Evolutionary conservation across 2,329 filamentous ascomycete genomes (phyloP).

Genomic region (Arthroderma uncinatum): DNA sequence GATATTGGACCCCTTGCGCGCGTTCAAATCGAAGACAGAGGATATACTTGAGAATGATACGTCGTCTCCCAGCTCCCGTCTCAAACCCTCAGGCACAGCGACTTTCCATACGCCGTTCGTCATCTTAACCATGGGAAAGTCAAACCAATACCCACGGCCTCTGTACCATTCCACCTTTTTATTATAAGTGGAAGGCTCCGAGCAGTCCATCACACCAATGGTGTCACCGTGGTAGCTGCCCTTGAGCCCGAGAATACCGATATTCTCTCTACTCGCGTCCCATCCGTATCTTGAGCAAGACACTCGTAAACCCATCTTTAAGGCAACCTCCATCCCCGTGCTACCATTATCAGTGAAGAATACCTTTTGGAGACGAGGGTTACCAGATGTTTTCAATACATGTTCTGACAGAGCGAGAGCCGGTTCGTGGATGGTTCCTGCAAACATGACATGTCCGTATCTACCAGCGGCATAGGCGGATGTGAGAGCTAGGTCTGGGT

Average conservation of each 20-base stretch:
- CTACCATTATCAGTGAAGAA: constrained; percentile 81
- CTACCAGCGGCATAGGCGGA: constrained; percentile 72
- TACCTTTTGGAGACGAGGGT: constrained; percentile 55
- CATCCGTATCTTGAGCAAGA: constrained; percentile 56
- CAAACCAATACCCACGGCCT: constrained; percentile 69
- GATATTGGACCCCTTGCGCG: constrained; percentile 37
- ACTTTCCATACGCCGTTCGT: constrained; percentile 56
- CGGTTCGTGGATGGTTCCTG: constrained; percentile 66
- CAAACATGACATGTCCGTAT: constrained; percentile 85
- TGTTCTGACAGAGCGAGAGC: constrained; percentile 57
- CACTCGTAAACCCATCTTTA: constrained; percentile 74
- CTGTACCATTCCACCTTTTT: constrained; percentile 79
- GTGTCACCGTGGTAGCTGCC: constrained; percentile 82
- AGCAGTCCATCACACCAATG: constrained; percentile 77
- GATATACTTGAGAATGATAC: constrained; percentile 40
- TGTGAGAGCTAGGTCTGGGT: constrained; percentile 57
- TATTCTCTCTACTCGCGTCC: constrained; percentile 44
- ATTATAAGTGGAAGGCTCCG: constrained; percentile 66
- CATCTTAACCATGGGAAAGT: constrained; percentile 63
- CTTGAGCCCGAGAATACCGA: constrained; percentile 62
- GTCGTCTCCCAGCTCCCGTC: constrained; percentile 36
- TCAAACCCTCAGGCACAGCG: constrained; percentile 42
- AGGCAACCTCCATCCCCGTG: constrained; percentile 70
- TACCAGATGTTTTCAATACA: constrained; percentile 49
- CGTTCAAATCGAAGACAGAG: constrained; percentile 50